These are phyloP conservation scores for Agrocybe pediades DNA, from an alignment of 768 basidiomycete genomes.

Conservation along the genomic window DNA sequence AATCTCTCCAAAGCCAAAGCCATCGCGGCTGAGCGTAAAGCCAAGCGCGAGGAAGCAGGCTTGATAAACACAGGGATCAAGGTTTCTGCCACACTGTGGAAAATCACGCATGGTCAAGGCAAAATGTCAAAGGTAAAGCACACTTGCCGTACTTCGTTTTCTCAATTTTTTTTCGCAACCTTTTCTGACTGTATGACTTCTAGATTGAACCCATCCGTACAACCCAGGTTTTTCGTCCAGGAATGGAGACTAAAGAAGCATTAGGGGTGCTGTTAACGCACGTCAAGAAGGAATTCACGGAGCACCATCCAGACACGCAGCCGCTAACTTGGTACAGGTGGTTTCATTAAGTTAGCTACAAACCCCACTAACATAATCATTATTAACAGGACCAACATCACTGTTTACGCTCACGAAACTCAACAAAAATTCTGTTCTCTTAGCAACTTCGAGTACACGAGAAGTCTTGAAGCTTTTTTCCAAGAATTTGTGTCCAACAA, in stretches of 20 bases:
- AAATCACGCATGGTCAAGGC: background rate
- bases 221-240: background rate
- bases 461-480: background rate
- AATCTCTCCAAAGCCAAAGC: background rate
- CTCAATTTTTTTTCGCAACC: background rate
- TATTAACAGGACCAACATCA: background rate
- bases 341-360: too few species aligned
- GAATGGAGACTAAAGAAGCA: background rate
- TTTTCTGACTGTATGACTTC: background rate
- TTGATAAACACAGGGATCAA: background rate
- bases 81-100: constrained; percentile 3
- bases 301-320: background rate
- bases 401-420: constrained; percentile 1
- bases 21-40: background rate
- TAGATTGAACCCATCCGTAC: background rate
- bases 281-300: background rate
- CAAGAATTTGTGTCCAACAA: background rate
- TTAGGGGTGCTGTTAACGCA: background rate
- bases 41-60: background rate
- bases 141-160: background rate
- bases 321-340: background rate
- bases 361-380: too few species aligned
- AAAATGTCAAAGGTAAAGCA: constrained; percentile 1
- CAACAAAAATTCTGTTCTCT: background rate
- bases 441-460: background rate